Evolutionary conservation across 2,329 filamentous ascomycete species (phyloP), one percentile per base, ranked within the genome.

Genomic region (Phialemoniopsis sp.): DNA sequence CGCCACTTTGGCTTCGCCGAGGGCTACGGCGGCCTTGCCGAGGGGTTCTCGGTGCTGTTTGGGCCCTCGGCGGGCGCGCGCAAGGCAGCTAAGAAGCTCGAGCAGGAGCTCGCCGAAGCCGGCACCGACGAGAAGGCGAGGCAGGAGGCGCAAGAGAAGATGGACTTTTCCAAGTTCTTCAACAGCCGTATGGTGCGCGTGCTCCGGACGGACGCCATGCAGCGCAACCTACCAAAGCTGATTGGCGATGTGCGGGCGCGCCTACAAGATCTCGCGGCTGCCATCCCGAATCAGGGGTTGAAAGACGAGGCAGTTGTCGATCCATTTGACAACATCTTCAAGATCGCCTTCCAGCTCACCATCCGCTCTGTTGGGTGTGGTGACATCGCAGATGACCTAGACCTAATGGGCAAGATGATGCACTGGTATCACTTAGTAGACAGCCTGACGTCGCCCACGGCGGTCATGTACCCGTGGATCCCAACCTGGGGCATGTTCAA

Each of bases 261-360:
- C 1, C 54, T 73, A 14, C 57, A 68, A 12, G 46, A 44, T 4
- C 58, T 76, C 8, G 21, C 21, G 21, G 55, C 53, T 3, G 50
- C 58, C 26, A 29, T 36, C 31, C n/a, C 15, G 5, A 31, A 47
- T 8, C 59, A 58, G 8, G 53, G 65, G 5, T 70, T 72, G 8
- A 26, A 26, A 26, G 21, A 26, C 21, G 21, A 32, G n/a, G 38
- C 45, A 19, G 35, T 42, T 5, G 48, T 26, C 6, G 66, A 80
- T 44, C 74, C 76, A 0, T 79, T 80, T 48, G 64, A 76, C 29
- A 63, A 64, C 49, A 59, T 79, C 34, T 77, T 76, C 49, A 53
- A 60, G 6, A 59, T 76, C 39, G 63, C 80, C 2, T 80, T 72
- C 53, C 64, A 70, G 49, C 62, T 80, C n/a, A 80, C 73, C 4